These are phyloP conservation scores for Capsicum baccatum DNA, from an alignment of 257 asterid species.

Conservation along the genomic window DNA sequence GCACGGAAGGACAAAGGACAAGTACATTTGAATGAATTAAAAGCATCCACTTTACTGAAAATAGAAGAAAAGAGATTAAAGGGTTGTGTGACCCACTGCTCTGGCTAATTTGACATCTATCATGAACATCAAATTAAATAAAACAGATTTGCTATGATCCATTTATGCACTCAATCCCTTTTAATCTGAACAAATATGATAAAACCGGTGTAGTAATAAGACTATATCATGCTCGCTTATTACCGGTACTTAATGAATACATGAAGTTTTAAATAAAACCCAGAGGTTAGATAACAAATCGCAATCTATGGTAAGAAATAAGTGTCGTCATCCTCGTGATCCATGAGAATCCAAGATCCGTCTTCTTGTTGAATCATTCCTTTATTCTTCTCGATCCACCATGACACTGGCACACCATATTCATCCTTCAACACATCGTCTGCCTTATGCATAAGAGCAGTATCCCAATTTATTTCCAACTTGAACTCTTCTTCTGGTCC, in stretches of 20 bases:
- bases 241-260: background rate
- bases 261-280: too few relatives aligned
- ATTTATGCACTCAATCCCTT: background rate
- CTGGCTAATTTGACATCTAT: background rate
- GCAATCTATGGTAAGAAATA: background rate
- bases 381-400: conserved; percentile 36
- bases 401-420: background rate
- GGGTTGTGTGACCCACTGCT: too few relatives aligned
- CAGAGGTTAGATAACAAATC: background rate
- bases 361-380: conserved; percentile 5
- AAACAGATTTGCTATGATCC: background rate
- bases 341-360: conserved; percentile 38
- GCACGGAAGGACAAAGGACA: too few relatives aligned
- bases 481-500: conserved; percentile 42
- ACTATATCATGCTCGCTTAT: background rate
- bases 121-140: background rate
- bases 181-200: background rate
- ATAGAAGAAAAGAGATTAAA: too few relatives aligned
- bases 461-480: conserved; percentile 23
- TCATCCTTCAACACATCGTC: conserved; percentile 35
- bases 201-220: background rate
- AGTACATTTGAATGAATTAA: too few relatives aligned
- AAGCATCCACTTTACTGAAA: too few relatives aligned
- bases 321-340: conserved; percentile 2
- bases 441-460: conserved; percentile 45